phyloP scores from a whole-genome alignment of 371 early-diverging fungal species.

The Mucor lusitanicus region DNA sequence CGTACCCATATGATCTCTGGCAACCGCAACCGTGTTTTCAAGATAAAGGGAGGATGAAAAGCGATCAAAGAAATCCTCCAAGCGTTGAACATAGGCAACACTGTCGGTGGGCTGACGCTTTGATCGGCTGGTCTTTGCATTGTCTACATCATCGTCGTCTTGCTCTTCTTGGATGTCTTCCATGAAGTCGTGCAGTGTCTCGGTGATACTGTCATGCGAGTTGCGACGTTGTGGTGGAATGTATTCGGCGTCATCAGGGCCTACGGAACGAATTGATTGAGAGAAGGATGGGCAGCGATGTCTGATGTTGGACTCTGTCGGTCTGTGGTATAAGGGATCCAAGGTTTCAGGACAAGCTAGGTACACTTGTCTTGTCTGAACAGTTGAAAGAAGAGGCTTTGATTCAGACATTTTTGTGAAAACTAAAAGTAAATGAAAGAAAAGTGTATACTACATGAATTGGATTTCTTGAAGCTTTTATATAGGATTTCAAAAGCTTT shows the following conservation, averaged over 20 bases:
- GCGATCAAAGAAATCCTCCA: background rate
- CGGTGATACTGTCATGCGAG: background rate
- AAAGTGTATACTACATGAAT: background rate
- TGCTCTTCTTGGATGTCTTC: background rate
- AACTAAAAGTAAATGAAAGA: background rate
- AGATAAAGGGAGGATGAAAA: slow-evolving; percentile 36
- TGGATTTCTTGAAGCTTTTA: background rate
- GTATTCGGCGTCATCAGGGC: background rate
- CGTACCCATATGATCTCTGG: slow-evolving; percentile 73
- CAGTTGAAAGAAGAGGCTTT: slow-evolving; percentile 7
- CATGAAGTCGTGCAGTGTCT: background rate
- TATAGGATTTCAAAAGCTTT: background rate
- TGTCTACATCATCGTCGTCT: background rate
- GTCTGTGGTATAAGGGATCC: slow-evolving; percentile 3
- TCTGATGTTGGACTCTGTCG: background rate
- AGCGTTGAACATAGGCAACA: slow-evolving; percentile 11
- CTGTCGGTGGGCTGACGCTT: background rate
- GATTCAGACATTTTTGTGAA: background rate
- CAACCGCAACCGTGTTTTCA: slow-evolving; percentile 75
- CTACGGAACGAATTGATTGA: background rate
- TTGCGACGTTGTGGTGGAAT: background rate
- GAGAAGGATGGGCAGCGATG: background rate
- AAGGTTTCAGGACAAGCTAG: slow-evolving; percentile 4
- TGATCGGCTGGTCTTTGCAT: background rate
- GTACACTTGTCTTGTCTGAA: slow-evolving; percentile 7